These are phyloP conservation scores for Aspergillus carbonarius DNA, from an alignment of 2,329 filamentous ascomycete genomes.

Conservation along the genomic window DNA sequence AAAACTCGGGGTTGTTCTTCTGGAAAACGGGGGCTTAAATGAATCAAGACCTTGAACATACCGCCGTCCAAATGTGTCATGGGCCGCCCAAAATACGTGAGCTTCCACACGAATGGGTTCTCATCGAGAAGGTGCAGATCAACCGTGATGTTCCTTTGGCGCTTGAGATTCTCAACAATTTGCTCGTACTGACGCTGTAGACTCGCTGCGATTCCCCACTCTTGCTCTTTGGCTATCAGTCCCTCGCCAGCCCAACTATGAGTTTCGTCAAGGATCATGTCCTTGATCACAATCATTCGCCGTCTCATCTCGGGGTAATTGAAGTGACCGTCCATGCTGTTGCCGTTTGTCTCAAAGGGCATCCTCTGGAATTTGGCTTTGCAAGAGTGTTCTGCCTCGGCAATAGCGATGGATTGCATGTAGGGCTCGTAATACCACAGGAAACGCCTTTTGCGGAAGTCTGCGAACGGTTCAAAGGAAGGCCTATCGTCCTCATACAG, in stretches of 20 bases:
- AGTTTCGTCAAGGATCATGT: constrained; percentile 70
- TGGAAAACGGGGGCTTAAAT: constrained; percentile 81
- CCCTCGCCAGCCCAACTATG: constrained; percentile 71
- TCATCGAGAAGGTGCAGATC: constrained; percentile 73
- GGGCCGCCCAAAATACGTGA: constrained; percentile 87
- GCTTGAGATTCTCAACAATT: constrained; percentile 71
- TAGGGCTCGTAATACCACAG: constrained; percentile 96
- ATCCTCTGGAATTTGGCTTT: constrained; percentile 69
- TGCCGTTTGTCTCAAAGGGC: constrained; percentile 78
- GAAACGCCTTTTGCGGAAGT: constrained; percentile 86
- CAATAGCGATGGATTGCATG: constrained; percentile 62
- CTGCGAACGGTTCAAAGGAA: constrained; percentile 78
- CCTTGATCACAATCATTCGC: constrained; percentile 68
- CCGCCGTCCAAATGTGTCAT: constrained; percentile 94
- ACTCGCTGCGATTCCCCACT: constrained; percentile 75
- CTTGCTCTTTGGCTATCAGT: constrained; percentile 59
- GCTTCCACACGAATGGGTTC: constrained; percentile 85
- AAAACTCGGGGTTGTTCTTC: constrained; percentile 81
- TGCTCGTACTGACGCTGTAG: constrained; percentile 83
- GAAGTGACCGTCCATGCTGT: constrained; percentile 84
- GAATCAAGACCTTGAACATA: constrained; percentile 76
- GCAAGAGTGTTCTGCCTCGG: constrained; percentile 59
- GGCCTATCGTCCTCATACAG: constrained; percentile 51
- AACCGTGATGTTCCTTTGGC: constrained; percentile 66
- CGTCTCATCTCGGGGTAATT: constrained; percentile 72